Percentiles rank a stretch among this genome's conserved stretches.
Conservation (phyloP, 1,284 basidiomycete genomes). For the Porogramme epimiltina region DNA sequence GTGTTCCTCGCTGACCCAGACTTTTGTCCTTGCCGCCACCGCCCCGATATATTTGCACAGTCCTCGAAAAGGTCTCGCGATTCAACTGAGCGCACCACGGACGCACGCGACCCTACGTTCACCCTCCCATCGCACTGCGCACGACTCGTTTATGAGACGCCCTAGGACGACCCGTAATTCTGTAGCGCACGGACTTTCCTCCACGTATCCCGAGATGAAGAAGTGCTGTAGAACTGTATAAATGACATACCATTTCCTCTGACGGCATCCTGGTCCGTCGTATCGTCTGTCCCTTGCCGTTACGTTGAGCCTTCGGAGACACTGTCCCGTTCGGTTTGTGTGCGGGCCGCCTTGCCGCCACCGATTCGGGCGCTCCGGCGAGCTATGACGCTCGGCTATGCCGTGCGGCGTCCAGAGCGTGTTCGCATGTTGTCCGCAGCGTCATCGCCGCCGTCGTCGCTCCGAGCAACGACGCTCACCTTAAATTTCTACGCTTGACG, state of each 20-base stretch:
- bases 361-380: slow-evolving; percentile 48
- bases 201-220: slow-evolving; percentile 16
- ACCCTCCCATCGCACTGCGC: neutral
- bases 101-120: neutral
- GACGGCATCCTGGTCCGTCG: no score
- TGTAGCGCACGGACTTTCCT: slow-evolving; percentile 15
- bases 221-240: slow-evolving; percentile 28
- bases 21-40: slow-evolving; percentile 1
- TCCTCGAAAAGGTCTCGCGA: slow-evolving; percentile 33
- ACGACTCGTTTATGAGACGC: slow-evolving; percentile 13
- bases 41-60: slow-evolving; percentile 17
- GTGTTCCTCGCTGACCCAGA: neutral
- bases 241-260: slow-evolving; percentile 18
- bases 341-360: slow-evolving; percentile 24
- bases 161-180: slow-evolving; percentile 12
- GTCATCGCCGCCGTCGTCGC: neutral
- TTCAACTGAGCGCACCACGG: slow-evolving; percentile 20
- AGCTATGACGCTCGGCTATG: slow-evolving; percentile 42
- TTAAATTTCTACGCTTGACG: no score
- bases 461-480: neutral
- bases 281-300: no score
- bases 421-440: slow-evolving; percentile 43
- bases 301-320: no score
- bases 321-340: no score
- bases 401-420: no score